These are phyloP conservation scores for Plasmopara halstedii DNA, from an alignment of 352 stramenopile species.

Conservation along the genomic window DNA sequence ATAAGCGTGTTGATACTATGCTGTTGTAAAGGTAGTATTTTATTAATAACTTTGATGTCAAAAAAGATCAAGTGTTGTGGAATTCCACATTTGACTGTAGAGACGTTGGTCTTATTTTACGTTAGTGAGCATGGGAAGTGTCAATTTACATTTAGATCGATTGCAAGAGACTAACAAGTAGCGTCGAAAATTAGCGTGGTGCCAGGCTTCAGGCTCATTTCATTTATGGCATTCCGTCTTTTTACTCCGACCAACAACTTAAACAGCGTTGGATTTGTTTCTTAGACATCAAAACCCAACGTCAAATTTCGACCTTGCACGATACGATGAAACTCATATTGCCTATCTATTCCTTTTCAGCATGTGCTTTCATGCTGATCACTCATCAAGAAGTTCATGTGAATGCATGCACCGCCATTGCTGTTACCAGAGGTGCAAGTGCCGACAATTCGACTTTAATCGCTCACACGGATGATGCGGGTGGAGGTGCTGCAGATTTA, in stretches of 20 bases:
- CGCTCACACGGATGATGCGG: slow-evolving; percentile 84
- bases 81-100: slow-evolving; percentile 12
- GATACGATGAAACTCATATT: slow-evolving; percentile 19
- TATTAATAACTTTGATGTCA: not conserved
- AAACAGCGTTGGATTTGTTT: not conserved
- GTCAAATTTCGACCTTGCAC: not conserved
- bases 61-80: not conserved
- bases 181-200: not conserved
- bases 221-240: slow-evolving; percentile 3
- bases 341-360: slow-evolving; percentile 2
- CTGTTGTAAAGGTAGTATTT: too few species aligned
- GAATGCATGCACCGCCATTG: slow-evolving; percentile 83
- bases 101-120: slow-evolving; percentile 8
- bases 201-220: slow-evolving; percentile 6
- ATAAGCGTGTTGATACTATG: not conserved
- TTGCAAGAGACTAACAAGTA: slow-evolving; percentile 13
- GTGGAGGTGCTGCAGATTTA: slow-evolving; percentile 74
- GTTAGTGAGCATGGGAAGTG: slow-evolving; percentile 12
- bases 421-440: slow-evolving; percentile 67
- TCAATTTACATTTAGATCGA: slow-evolving; percentile 2
- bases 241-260: slow-evolving; percentile 7
- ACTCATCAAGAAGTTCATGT: slow-evolving; percentile 10
- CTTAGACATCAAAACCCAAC: not conserved
- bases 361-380: slow-evolving; percentile 2
- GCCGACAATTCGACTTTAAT: slow-evolving; percentile 80